Base-by-base conservation (phyloP, 371 early-diverging fungal species). In the Mortierella sp. region DNA sequence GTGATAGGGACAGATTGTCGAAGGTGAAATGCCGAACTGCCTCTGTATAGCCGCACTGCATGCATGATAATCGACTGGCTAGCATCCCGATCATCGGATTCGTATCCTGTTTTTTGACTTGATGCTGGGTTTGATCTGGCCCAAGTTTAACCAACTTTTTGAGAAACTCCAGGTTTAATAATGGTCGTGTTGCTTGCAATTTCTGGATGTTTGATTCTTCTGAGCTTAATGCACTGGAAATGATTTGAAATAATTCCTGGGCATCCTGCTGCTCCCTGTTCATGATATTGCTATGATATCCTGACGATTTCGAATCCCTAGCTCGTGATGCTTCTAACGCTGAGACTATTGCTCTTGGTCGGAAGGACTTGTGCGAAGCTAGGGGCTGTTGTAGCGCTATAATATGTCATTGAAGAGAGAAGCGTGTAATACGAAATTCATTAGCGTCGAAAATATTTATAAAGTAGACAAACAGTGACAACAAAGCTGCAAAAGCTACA, bases 201-300 rank as follows among this genome's bases (percentile, higher is more conserved):
- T 65, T 83, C 49, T 61, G 71, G 22, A 70, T 43, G 0, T 26
- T 51, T 19, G 55, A 84, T 72, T 90, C 92, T 69, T 97, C 97
- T 5, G 90, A 86, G 9, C 92, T 90, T 8, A 97, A 74, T 37
- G 92, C 88, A 49, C 91, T 89, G 10, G 95, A 93, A 17, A 97
- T 91, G 9, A 96, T 88, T 78, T 96, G 95, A 66, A 97, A 94
- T 26, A 97, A 87, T 75, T 97, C 98, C 75, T 97, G 98, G 0
- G 97, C 98, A 83, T 97, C 98, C 91, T 97, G 92, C 64, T 95
- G 95, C 69, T 91, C 90, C 66, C 86, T 88, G 71, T 92, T 91
- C 69, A 88, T 85, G 22, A 92, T 70, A 43, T 49, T 75, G 68
- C 68, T 61, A 59, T 66, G 31, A 57, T 75, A 68, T 64, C 90